Evolutionary conservation across 1,284 basidiomycete genomes (phyloP), one percentile per base, ranked within the genome.

Genomic region (Marasmius oreades): DNA sequence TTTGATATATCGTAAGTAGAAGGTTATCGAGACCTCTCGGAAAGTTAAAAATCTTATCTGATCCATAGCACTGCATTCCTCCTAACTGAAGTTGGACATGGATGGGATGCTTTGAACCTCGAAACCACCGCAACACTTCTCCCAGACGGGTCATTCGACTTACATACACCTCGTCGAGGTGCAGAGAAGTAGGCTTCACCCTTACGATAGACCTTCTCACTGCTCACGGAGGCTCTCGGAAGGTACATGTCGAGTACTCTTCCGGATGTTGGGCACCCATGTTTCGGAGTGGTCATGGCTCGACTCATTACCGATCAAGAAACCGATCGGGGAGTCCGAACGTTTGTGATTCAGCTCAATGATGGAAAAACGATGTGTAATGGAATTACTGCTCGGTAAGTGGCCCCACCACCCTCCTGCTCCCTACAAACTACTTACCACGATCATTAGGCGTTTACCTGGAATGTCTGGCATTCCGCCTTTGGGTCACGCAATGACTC

Each of bases 221-320:
- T n/a, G n/a, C 36, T 37, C 12, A 37, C 36, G 5, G 3, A n/a
- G 5, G 2, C 5, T 37, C n/a, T n/a, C n/a, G n/a, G 7, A 4
- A 42, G 39, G 39, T 42, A 1, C 39, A 42, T 42, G 39, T 20
- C 39, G 1, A 16, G 7, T 18, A 42, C 39, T 7, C 20, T 20
- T 20, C 39, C 39, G 10, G 16, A 20, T 31, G 28, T 31, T 5
- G 39, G 70, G 4, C 59, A 65, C n/a, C 73, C 72, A 2, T 65
- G 68, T 28, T 59, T 74, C 14, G 73, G 64, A 2, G 61, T 75
- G 14, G 73, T 76, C 23, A 68, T 70, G 58, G 74, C 74, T 2
- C 65, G 67, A 3, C 60, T 71, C n/a, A 61, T 73, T 7, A 66
- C 72, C 5, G 55, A 66, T 44, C 28, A 31, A 31, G 65, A 63